A percentile compares a stretch with the other conserved stretches of the same genome.
Evolutionary conservation across 2,329 filamentous ascomycete genomes (phyloP).

Genomic region (Aspergillus fijiensis): DNA sequence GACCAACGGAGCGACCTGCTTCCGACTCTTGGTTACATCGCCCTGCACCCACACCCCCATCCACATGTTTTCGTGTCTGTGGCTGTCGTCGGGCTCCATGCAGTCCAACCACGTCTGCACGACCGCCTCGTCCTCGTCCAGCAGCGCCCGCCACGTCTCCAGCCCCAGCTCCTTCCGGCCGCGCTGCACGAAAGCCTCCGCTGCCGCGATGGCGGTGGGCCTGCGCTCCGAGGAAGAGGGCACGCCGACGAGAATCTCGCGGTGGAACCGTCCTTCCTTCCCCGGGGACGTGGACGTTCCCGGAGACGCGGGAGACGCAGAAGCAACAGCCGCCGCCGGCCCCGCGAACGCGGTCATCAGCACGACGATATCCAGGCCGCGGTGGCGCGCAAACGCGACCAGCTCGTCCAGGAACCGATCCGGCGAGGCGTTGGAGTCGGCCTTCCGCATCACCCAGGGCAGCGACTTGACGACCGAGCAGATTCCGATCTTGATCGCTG

Average conservation of each 20-base stretch:
- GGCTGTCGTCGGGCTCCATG: neutral
- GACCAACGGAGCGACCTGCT: conserved; percentile 62
- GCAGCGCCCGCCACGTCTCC: conserved; percentile 29
- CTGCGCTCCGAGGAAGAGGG: conserved; percentile 34
- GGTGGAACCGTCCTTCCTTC: conserved; percentile 43
- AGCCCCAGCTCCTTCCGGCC: conserved; percentile 47
- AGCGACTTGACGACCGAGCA: conserved; percentile 59
- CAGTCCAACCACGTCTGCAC: conserved; percentile 15
- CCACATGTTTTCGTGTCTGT: conserved; percentile 28
- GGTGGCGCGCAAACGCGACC: conserved; percentile 46
- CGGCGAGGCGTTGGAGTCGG: conserved; percentile 23
- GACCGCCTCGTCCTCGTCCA: conserved; percentile 26
- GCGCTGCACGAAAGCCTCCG: conserved; percentile 47
- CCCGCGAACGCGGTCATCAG: conserved; percentile 60
- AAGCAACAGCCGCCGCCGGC: conserved; percentile 15
- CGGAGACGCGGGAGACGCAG: neutral
- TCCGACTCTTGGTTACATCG: conserved; percentile 59
- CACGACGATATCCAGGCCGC: conserved; percentile 53
- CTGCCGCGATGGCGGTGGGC: conserved; percentile 34
- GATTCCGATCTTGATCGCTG: conserved; percentile 52
- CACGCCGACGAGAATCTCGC: conserved; percentile 53
- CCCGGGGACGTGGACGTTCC: too few species aligned
- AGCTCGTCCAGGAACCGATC: conserved; percentile 44
- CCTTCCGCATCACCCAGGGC: conserved; percentile 54
- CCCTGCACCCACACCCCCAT: conserved; percentile 57